phyloP scores from a whole-genome alignment of 306 rosid genomes.

The Myrica gale region DNA sequence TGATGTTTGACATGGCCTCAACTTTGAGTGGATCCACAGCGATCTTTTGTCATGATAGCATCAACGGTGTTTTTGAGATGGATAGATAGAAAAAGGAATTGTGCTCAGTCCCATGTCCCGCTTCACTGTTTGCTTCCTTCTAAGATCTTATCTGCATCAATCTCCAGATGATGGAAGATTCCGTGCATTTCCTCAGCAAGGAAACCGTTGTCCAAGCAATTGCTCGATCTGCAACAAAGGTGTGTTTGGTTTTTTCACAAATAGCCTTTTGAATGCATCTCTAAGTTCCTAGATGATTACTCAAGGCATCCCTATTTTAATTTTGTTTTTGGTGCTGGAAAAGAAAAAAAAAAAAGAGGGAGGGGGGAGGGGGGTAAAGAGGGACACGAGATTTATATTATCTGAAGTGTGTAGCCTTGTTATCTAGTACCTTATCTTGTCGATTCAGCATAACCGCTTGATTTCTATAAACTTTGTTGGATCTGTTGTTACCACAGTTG shows the following conservation, averaged over 20 bases:
- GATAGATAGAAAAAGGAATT: conserved; percentile 9
- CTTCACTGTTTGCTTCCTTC: conserved; percentile 9
- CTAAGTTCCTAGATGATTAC: not conserved
- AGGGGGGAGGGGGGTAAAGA: not conserved
- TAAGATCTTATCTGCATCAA: conserved; percentile 27
- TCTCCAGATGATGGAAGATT: conserved; percentile 92
- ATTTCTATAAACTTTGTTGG: too few species aligned
- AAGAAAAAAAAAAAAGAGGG: too few species aligned
- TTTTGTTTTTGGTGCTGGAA: too few species aligned
- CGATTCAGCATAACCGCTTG: not conserved
- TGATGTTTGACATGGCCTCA: conserved; percentile 13
- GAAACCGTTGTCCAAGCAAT: conserved; percentile 95
- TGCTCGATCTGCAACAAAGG: conserved; percentile 98
- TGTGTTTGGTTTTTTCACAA: conserved; percentile 27
- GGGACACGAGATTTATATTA: not conserved
- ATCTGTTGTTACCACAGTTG: not conserved
- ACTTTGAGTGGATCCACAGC: conserved; percentile 9
- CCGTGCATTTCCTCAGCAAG: conserved; percentile 92
- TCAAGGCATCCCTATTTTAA: not conserved
- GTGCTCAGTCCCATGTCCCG: conserved; percentile 6
- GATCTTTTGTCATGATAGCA: not conserved
- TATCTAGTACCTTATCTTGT: not conserved
- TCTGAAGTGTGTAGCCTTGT: not conserved
- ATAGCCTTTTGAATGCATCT: not conserved
- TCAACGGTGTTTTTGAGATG: conserved; percentile 2